Evolutionary conservation across 1,284 basidiomycete genomes (phyloP).

Genomic region (Ceratobasidium sp.): DNA sequence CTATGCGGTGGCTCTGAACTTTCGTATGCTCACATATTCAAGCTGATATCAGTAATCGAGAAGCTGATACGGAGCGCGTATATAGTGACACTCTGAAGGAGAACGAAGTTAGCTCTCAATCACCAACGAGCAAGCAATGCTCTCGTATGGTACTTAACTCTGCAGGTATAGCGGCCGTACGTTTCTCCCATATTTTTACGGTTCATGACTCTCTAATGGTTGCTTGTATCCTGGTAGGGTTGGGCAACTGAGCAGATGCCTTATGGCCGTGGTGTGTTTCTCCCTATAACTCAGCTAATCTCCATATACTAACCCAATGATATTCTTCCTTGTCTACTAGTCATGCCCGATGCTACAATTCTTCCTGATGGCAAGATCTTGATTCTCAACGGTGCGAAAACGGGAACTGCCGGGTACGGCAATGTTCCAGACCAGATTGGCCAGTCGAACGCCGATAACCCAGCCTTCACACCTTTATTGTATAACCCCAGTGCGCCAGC

Average conservation of each 20-base stretch:
- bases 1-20: slow-evolving; percentile 79
- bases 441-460: slow-evolving; percentile 83
- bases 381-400: slow-evolving; percentile 81
- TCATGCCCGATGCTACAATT: slow-evolving; percentile 83
- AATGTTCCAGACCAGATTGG: slow-evolving; percentile 78
- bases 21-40: slow-evolving; percentile 40
- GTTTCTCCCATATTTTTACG: background rate
- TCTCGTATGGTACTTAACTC: slow-evolving; percentile 75
- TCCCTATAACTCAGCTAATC: slow-evolving; percentile 13
- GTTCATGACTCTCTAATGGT: too few relatives aligned
- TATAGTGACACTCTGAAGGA: slow-evolving; percentile 50
- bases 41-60: slow-evolving; percentile 52
- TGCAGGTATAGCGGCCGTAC: slow-evolving; percentile 67
- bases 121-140: slow-evolving; percentile 68
- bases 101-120: slow-evolving; percentile 50
- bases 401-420: slow-evolving; percentile 88
- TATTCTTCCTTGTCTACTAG: too few relatives aligned
- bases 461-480: slow-evolving; percentile 78
- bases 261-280: slow-evolving; percentile 63
- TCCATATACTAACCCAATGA: too few relatives aligned
- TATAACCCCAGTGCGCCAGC: slow-evolving; percentile 74
- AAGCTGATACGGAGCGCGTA: slow-evolving; percentile 52
- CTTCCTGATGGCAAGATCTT: slow-evolving; percentile 84
- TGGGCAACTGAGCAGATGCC: slow-evolving; percentile 86
- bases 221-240: slow-evolving; percentile 59